phyloP scores from a whole-genome alignment of 2,329 filamentous ascomycete genomes.

The Colletotrichum chrysophilum region DNA sequence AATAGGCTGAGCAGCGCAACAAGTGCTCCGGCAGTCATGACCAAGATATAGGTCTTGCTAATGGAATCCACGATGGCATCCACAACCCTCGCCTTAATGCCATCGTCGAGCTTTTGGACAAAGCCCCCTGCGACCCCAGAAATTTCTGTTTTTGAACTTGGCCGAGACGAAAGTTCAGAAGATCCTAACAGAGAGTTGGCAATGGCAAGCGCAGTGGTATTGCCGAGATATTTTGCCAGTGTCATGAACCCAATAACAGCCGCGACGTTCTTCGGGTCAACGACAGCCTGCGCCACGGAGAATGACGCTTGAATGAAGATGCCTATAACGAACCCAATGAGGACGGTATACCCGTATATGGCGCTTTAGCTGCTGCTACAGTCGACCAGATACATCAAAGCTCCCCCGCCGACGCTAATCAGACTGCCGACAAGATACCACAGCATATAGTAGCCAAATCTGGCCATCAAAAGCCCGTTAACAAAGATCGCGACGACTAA shows the following conservation, averaged over 20 bases:
- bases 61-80: background rate
- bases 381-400: background rate
- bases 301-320: slow-evolving; percentile 33
- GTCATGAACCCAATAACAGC: slow-evolving; percentile 39
- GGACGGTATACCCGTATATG: background rate
- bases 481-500: background rate
- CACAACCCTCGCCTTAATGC: background rate
- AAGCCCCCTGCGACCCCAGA: background rate
- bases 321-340: slow-evolving; percentile 43
- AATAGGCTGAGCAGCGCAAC: slow-evolving; percentile 30
- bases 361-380: background rate
- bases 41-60: slow-evolving; percentile 29
- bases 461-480: background rate
- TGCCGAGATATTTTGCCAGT: background rate
- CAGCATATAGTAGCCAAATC: background rate
- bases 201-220: background rate
- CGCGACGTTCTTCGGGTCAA: slow-evolving; percentile 29
- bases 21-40: slow-evolving; percentile 35
- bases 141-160: background rate
- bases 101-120: background rate
- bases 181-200: background rate
- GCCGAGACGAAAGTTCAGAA: too few relatives aligned
- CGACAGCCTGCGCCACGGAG: slow-evolving; percentile 37
- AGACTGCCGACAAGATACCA: background rate
- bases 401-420: background rate